A percentile compares a stretch with the other conserved stretches of the same genome.
Conservation (phyloP, 805 yeast species). For the Saturnispora quitensis region DNA sequence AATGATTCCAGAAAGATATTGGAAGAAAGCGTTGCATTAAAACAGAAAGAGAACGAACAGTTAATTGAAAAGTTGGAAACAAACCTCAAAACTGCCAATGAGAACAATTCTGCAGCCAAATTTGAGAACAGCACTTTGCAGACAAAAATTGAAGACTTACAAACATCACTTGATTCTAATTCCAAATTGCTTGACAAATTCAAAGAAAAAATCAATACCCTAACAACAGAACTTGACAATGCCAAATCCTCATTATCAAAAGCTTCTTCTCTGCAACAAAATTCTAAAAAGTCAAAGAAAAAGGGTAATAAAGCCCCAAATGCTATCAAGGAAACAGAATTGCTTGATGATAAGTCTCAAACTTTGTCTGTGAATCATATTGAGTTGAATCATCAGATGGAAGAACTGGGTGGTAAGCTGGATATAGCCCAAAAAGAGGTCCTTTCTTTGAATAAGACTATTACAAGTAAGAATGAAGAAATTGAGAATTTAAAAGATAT, state of each 20-base stretch:
- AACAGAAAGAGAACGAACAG: not conserved
- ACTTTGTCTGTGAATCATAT: constrained; percentile 11
- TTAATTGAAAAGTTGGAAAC: not conserved
- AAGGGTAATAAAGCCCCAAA: constrained; percentile 10
- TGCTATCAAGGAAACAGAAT: constrained; percentile 9
- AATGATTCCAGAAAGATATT: not conserved
- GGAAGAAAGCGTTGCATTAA: not conserved
- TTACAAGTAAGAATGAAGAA: constrained; percentile 47
- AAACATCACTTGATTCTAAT: constrained; percentile 18
- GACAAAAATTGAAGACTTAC: constrained; percentile 10
- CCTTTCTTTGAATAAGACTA: constrained; percentile 19
- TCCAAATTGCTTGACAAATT: constrained; percentile 18
- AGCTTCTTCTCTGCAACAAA: not conserved
- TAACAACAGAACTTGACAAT: constrained; percentile 16
- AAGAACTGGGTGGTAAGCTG: constrained; percentile 11
- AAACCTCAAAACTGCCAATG: not conserved
- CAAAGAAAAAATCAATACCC: constrained; percentile 19
- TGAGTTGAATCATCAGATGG: constrained; percentile 21
- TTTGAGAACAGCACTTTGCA: constrained; percentile 4
- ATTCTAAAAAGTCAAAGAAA: constrained; percentile 15
- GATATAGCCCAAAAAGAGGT: constrained; percentile 9
- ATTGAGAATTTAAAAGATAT: constrained; percentile 65
- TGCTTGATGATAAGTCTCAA: not conserved
- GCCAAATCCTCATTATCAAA: not conserved
- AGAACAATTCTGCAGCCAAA: not conserved